phyloP scores from a whole-genome alignment of 345 rosid genomes.

The Populus nigra region DNA sequence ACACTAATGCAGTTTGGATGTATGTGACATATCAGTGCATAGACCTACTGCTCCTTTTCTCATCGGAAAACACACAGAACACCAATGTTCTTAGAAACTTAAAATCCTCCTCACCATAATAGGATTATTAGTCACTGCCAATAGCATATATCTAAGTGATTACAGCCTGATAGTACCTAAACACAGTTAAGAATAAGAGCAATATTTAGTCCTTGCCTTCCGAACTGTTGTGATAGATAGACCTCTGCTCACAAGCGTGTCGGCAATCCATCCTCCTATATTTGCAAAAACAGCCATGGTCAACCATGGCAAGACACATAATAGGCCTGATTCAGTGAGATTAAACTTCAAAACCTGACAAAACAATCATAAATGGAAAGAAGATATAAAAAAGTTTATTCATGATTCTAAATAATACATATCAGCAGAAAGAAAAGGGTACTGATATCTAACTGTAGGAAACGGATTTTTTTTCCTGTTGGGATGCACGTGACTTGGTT shows the following conservation, averaged over 20 bases:
- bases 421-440: background rate
- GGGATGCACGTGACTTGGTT: background rate
- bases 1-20: background rate
- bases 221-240: conserved; percentile 87
- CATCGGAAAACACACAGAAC: background rate
- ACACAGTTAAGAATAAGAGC: background rate
- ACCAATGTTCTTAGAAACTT: background rate
- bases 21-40: background rate
- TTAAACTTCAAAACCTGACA: conserved; percentile 91
- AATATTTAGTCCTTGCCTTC: conserved; percentile 57
- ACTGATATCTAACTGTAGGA: background rate
- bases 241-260: conserved; percentile 90
- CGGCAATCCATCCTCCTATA: conserved; percentile 98
- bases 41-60: background rate
- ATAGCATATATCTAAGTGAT: background rate
- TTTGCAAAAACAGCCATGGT: conserved; percentile 94
- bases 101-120: conserved; percentile 6
- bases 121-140: background rate
- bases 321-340: conserved; percentile 91
- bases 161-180: background rate
- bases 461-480: background rate
- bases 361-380: conserved; percentile 8
- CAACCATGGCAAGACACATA: conserved; percentile 96
- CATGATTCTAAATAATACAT: background rate
- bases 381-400: background rate